These are phyloP conservation scores for Dalbergia cultrata DNA, from an alignment of 306 rosid genomes.

Conservation along the genomic window DNA sequence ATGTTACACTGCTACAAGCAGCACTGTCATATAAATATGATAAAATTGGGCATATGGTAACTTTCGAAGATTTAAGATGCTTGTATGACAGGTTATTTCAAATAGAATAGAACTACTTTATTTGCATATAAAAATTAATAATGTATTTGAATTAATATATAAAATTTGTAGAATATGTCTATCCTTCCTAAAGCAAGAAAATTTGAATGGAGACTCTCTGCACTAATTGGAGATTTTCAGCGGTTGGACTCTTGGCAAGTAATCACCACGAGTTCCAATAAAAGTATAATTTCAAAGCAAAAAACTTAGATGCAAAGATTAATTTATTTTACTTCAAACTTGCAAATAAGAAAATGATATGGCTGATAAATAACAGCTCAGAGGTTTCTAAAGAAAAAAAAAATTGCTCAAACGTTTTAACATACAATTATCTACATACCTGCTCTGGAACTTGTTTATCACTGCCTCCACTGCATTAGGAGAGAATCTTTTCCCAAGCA, in stretches of 20 bases:
- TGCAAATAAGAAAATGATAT: background rate
- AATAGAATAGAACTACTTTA: conserved; percentile 3
- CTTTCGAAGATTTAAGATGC: background rate
- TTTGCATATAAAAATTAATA: conserved; percentile 28
- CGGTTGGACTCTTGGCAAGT: conserved; percentile 4
- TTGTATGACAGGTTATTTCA: conserved; percentile 14
- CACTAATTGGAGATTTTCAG: background rate
- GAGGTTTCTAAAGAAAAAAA: too few species aligned
- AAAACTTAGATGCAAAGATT: background rate
- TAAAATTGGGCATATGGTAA: background rate
- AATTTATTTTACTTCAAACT: background rate
- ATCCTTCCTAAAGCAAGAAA: conserved; percentile 12
- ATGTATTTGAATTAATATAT: background rate
- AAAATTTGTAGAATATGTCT: conserved; percentile 1
- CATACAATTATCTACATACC: conserved; percentile 53
- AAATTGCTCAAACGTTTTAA: conserved; percentile 5
- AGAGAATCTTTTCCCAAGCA: conserved; percentile 68
- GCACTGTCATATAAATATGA: background rate
- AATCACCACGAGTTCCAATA: background rate
- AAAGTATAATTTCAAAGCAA: background rate
- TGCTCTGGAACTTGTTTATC: conserved; percentile 67
- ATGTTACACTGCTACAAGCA: background rate
- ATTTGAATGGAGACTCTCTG: background rate
- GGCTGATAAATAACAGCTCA: conserved; percentile 25
- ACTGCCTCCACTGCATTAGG: conserved; percentile 66